Percentiles rank a stretch among this genome's conserved stretches.
phyloP scores from a whole-genome alignment of 2,329 filamentous ascomycete genomes.

The Aspergillus quadrilineatus region DNA sequence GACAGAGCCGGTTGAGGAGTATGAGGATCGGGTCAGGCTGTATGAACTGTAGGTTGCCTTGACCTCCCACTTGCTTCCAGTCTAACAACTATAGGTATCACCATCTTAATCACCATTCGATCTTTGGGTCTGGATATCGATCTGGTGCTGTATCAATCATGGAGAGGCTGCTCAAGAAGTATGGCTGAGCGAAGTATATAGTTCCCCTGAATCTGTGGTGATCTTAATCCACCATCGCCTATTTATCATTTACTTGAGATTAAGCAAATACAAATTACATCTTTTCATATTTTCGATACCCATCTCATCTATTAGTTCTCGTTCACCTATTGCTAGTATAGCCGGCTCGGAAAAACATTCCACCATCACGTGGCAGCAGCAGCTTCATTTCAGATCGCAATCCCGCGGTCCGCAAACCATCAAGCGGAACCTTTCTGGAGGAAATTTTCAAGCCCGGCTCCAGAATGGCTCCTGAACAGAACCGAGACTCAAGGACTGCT shows the following conservation, averaged over 20 bases:
- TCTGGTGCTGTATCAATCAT: conserved; percentile 77
- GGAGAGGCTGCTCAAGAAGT: conserved; percentile 70
- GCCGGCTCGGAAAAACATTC: background rate
- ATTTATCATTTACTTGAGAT: background rate
- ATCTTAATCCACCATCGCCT: background rate
- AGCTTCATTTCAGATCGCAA: conserved; percentile 2
- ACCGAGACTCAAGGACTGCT: conserved; percentile 17
- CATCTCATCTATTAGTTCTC: too few relatives aligned
- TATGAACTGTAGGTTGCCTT: conserved; percentile 73
- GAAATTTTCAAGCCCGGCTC: background rate
- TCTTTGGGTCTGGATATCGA: conserved; percentile 80
- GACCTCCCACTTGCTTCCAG: background rate
- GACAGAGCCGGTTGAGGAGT: conserved; percentile 77
- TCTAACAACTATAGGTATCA: conserved; percentile 64
- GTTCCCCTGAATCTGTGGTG: background rate
- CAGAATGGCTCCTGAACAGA: conserved; percentile 25
- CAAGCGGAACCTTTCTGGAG: conserved; percentile 3
- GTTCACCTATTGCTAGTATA: too few relatives aligned
- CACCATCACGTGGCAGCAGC: conserved; percentile 8
- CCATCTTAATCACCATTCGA: conserved; percentile 80
- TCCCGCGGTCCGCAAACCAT: background rate
- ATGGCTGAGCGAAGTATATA: conserved; percentile 45
- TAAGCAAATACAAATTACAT: too few relatives aligned
- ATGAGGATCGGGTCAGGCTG: conserved; percentile 74
- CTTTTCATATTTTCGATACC: too few relatives aligned